Conservation (phyloP, 192 early-diverging fungal genomes). For the Chytriomyces confervae region DNA sequence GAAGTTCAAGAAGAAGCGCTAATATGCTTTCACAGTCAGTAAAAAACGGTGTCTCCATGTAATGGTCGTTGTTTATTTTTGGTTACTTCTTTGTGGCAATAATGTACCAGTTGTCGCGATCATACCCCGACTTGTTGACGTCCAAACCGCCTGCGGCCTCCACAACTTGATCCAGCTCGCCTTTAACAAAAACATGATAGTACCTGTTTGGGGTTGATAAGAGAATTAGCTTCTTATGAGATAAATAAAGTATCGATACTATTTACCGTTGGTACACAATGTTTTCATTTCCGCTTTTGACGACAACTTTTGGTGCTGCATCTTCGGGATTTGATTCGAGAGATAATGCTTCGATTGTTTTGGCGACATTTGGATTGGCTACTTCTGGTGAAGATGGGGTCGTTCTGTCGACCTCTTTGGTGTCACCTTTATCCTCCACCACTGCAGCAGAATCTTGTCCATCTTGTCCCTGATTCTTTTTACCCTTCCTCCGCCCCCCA, state of each 20-base stretch:
- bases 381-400: neutral
- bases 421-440: neutral
- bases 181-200: slow-evolving; percentile 89
- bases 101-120: slow-evolving; percentile 95
- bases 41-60: neutral
- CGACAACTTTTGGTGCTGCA: slow-evolving; percentile 48
- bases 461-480: too few species aligned
- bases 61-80: neutral
- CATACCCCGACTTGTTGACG: slow-evolving; percentile 81
- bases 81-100: slow-evolving; percentile 64
- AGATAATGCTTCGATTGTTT: slow-evolving; percentile 27
- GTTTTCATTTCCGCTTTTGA: slow-evolving; percentile 36
- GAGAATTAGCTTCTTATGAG: too few species aligned
- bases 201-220: slow-evolving; percentile 47
- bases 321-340: neutral
- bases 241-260: too few species aligned
- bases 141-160: slow-evolving; percentile 53
- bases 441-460: neutral
- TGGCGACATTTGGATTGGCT: slow-evolving; percentile 5
- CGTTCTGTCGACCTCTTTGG: neutral
- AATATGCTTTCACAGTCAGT: neutral
- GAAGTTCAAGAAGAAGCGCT: slow-evolving; percentile 21
- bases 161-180: slow-evolving; percentile 81
- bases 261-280: slow-evolving; percentile 47
- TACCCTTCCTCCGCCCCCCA: too few species aligned